Evolutionary conservation across 78 protist species (phyloP).

Genomic region (Dictyostelium firmibasis): DNA sequence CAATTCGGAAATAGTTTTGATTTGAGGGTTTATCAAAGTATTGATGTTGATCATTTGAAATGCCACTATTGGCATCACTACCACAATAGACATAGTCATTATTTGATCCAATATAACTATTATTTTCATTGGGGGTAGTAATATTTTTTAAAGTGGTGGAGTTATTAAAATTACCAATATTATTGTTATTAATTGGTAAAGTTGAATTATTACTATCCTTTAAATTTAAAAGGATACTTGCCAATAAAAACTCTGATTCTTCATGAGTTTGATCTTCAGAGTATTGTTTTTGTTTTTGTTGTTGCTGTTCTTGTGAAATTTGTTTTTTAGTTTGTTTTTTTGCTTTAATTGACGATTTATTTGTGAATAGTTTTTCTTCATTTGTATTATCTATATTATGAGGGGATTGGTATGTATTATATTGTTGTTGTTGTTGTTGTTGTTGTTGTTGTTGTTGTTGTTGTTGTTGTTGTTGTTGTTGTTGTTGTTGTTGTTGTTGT

Average conservation of each 20-base stretch:
- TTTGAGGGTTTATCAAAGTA: background rate
- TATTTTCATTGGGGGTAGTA: background rate
- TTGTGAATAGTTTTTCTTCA: too few relatives aligned
- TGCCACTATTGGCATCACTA: too few relatives aligned
- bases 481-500: too few relatives aligned
- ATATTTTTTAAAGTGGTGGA: background rate
- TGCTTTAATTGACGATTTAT: background rate
- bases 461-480: background rate
- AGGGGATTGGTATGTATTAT: background rate
- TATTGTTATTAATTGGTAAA: background rate
- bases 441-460: background rate
- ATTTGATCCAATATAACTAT: background rate
- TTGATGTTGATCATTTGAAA: background rate
- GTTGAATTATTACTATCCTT: background rate
- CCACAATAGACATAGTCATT: background rate
- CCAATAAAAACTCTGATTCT: background rate
- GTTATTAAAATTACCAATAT: background rate
- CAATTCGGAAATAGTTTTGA: background rate
- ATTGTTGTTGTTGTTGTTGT: background rate
- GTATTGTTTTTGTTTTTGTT: background rate
- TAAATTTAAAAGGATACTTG: slow-evolving; percentile 7
- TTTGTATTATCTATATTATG: background rate
- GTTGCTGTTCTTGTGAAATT: background rate
- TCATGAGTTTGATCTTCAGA: background rate
- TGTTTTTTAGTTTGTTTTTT: background rate